phyloP scores from a whole-genome alignment of 2,329 filamentous ascomycete genomes.

The Nannizziopsis barbatae region DNA sequence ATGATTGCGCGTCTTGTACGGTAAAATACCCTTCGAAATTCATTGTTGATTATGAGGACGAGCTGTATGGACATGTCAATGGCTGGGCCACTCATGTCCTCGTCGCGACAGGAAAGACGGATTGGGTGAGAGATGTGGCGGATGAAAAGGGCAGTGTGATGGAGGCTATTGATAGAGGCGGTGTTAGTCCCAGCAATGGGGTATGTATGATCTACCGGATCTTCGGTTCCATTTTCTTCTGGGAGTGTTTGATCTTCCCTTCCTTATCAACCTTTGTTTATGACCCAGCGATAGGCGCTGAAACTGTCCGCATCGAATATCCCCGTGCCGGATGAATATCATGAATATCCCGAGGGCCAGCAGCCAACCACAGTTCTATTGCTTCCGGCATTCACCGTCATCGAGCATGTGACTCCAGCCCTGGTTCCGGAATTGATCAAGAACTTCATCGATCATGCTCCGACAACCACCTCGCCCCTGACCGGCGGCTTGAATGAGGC shows the following conservation, averaged over 20 bases:
- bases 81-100: conserved; percentile 83
- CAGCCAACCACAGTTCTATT: conserved; percentile 69
- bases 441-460: conserved; percentile 55
- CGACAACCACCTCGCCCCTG: conserved; percentile 62
- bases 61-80: conserved; percentile 73
- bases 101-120: conserved; percentile 87
- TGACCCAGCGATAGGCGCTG: conserved; percentile 47
- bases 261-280: not conserved
- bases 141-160: conserved; percentile 81
- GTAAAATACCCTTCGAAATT: conserved; percentile 66
- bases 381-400: conserved; percentile 69
- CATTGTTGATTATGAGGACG: conserved; percentile 61
- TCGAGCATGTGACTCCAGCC: conserved; percentile 72
- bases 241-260: not conserved
- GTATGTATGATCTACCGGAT: conserved; percentile 21
- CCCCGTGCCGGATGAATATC: conserved; percentile 57
- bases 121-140: conserved; percentile 82
- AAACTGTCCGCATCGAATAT: conserved; percentile 93
- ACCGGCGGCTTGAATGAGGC: not conserved
- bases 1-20: conserved; percentile 73
- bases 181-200: conserved; percentile 33
- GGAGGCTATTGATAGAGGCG: conserved; percentile 53
- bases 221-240: not conserved
- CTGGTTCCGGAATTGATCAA: conserved; percentile 61
- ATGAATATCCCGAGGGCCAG: conserved; percentile 44